Conservation (phyloP, 805 yeast genomes). For the Sungouiozyma ichnusensis region DNA sequence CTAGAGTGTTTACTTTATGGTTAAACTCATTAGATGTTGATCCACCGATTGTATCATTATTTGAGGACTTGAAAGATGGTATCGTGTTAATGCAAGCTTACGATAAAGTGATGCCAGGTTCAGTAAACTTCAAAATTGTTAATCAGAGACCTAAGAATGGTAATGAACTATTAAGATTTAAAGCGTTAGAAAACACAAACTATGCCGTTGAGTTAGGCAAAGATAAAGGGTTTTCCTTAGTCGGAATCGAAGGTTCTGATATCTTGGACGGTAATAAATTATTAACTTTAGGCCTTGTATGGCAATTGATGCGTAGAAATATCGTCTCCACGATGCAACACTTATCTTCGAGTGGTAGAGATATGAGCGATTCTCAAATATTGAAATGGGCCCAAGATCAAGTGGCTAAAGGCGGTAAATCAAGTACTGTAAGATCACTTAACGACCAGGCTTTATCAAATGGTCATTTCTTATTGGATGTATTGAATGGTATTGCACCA, state of each 20-base stretch:
- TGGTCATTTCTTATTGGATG: constrained; percentile 79
- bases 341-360: constrained; percentile 62
- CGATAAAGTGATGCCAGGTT: constrained; percentile 91
- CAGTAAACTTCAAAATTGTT: constrained; percentile 66
- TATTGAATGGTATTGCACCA: constrained; percentile 87
- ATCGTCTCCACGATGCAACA: constrained; percentile 73
- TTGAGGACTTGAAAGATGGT: constrained; percentile 94
- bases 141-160: constrained; percentile 78
- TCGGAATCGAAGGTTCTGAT: constrained; percentile 97
- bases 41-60: constrained; percentile 82
- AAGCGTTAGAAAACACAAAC: constrained; percentile 94
- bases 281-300: constrained; percentile 82
- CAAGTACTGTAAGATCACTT: constrained; percentile 66
- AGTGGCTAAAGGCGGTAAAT: constrained; percentile 76
- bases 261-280: constrained; percentile 88
- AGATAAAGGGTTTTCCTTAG: constrained; percentile 82
- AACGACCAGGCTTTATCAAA: constrained; percentile 66
- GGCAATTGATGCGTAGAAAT: constrained; percentile 98
- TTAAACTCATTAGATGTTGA: constrained; percentile 92
- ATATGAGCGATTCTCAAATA: constrained; percentile 74
- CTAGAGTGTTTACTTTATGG: constrained; percentile 96
- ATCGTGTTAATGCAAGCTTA: constrained; percentile 80
- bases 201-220: constrained; percentile 97
- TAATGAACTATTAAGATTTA: constrained; percentile 73
- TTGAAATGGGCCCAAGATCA: constrained; percentile 89